Base-by-base conservation (phyloP, 2,329 filamentous ascomycete genomes). In the Chaetomium olivaceum region DNA sequence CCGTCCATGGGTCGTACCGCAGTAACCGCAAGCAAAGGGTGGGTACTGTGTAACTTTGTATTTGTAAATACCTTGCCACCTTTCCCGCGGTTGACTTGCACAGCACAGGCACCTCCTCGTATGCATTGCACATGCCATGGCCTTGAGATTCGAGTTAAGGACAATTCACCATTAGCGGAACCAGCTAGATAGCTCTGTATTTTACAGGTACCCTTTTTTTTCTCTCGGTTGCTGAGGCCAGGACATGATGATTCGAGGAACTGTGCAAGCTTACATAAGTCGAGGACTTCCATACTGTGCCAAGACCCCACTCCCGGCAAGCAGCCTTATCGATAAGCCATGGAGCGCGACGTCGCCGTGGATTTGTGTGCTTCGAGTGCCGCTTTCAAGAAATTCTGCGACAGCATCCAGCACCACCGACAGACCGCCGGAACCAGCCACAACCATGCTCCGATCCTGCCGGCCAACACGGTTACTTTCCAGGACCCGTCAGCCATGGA, bases 391-490 rank as follows among this genome's bases (percentile, higher is more conserved):
- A 55, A 62, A 46, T 29, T 62, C 52, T 55, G 59, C 55, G 59
- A 31, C 59, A 56, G 56, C 64, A 60, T 19, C 23, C 19, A 55
- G 36, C 64, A 62, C 33, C 56, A 23, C 29, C 55, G 56, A 43
- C 56, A 54, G 43, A 55, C 63, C 48, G 61, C 56, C 61, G 61
- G 36, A 63, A 43, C 48, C 56, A 62, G 52, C 63, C 57, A 29
- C 67, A 65, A 66, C 54, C 67, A 74, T 74, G 72, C 68, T 74
- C 48, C 63, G 68, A 70, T 67, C 68, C 21, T 68, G 66, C 63
- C 68, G 69, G 62, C 62, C 71, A 61, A 63, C 70, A 33, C 64
- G 72, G 69, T 62, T 71, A 29, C 57, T 72, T 2, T 56, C 46
- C 60, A 69, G 59, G 55, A 55, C 68, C 25, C 57, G 69, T 33